Base-by-base conservation (phyloP, 352 stramenopile genomes). In the Globisporangium abappressorium region DNA sequence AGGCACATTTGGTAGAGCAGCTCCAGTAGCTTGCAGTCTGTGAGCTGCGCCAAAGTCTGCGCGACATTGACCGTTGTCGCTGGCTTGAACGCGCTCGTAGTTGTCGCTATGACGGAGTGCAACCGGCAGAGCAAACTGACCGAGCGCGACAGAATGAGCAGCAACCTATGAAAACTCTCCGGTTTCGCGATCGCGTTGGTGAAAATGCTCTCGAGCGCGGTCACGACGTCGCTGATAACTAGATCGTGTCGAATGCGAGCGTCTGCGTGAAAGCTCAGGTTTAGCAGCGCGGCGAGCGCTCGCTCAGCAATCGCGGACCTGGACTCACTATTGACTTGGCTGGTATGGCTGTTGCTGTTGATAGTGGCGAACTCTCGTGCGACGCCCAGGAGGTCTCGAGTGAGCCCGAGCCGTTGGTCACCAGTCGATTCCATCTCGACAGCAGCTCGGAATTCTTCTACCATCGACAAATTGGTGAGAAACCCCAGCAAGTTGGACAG, bases 121-220 rank as follows among this genome's bases (percentile, higher is more conserved):
- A 91, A 62, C 0, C 84, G 81, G 68, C 84, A 92, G 22, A 94
- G 71, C 22, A 94, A 57, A 61, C 84, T 89, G 2, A 71, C 64
- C 9, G 78, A 55, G 9, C 80, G 78, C 1, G 82, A 83, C 26
- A 79, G 65, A 30, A 85, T 49, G 36, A 89, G 70, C 20, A 81
- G 57, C 1, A 74, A 70, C 0, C 69, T 43, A 0, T 46, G 34
- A 5, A 79, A 75, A 5, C 34, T 71, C 12, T 56, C 58, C 0
- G 55, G n/a, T 8, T 47, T 14, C 3, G 47, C 47, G 11, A 12
- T 75, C 26, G 64, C 33, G 28, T 60, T 60, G 2, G 24, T 53
- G 15, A 88, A 62, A 8, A 85, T 70, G 1, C 56, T 58, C 8
- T 76, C 64, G 6, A 83, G 36, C 2, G 53, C 57, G 0, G 57